Evolutionary conservation across 140 eudicot species (phyloP).

Genomic region (Flaveria floridana): DNA sequence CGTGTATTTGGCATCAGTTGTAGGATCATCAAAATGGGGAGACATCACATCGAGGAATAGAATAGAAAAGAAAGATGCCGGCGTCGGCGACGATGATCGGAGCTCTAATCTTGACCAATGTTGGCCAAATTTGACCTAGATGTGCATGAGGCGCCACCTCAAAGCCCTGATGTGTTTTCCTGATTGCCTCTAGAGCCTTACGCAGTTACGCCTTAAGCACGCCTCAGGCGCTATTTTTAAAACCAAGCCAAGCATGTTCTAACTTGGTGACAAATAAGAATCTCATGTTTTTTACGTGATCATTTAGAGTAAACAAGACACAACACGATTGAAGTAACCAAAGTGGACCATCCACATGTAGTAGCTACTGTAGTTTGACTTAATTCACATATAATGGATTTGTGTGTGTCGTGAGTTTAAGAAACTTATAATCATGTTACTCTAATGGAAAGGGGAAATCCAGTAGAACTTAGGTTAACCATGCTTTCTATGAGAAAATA

Average conservation of each 20-base stretch:
- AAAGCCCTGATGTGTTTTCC: no score
- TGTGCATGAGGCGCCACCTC: no score
- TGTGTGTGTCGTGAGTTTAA: neutral
- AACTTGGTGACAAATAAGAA: neutral
- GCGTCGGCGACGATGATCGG: slow-evolving; percentile 86
- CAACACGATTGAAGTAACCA: neutral
- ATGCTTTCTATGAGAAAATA: neutral
- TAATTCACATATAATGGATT: neutral
- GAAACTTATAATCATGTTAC: neutral
- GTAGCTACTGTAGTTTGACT: neutral
- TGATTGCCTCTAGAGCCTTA: no score
- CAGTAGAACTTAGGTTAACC: neutral
- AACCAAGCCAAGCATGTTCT: neutral
- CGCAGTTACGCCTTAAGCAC: no score
- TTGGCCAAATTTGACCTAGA: no score
- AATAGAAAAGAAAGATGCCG: slow-evolving; percentile 47
- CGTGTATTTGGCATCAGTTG: neutral
- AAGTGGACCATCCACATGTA: neutral
- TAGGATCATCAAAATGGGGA: neutral
- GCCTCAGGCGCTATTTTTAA: no score
- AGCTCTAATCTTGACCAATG: slow-evolving; percentile 34
- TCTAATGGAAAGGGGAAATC: neutral
- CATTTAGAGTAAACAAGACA: neutral
- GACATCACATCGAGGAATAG: no score
- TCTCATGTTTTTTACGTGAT: neutral